Evolutionary conservation across 768 basidiomycete genomes (phyloP).

Genomic region (Austroboletus eburneus): DNA sequence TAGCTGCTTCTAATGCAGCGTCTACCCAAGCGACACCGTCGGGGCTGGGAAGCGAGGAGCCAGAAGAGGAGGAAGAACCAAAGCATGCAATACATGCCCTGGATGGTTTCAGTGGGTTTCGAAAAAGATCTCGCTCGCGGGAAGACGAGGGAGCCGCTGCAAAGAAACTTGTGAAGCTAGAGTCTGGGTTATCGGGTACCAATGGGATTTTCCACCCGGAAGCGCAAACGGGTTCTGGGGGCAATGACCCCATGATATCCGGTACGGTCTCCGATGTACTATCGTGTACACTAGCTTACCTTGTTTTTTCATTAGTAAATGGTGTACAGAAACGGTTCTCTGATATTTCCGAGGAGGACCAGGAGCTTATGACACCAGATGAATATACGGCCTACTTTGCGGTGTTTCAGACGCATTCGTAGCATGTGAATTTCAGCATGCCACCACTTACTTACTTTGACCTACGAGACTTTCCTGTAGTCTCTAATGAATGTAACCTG

Average conservation of each 20-base stretch:
- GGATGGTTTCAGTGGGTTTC: conserved; percentile 66
- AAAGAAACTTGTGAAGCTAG: conserved; percentile 43
- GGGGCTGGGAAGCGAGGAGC: conserved; percentile 48
- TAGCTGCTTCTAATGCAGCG: conserved; percentile 59
- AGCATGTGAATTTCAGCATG: conserved; percentile 1
- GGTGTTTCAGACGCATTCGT: conserved; percentile 49
- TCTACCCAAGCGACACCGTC: conserved; percentile 63
- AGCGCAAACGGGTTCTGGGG: conserved; percentile 3
- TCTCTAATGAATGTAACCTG: conserved; percentile 19
- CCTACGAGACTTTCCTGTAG: not conserved
- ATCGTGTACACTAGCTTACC: not conserved
- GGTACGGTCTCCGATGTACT: conserved; percentile 40
- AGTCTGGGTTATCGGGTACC: conserved; percentile 26
- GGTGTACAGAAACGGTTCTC: conserved; percentile 71
- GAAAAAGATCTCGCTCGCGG: conserved; percentile 66
- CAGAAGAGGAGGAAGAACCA: conserved; percentile 68
- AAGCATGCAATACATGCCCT: conserved; percentile 65
- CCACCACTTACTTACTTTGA: conserved; percentile 9
- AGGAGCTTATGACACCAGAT: conserved; percentile 89
- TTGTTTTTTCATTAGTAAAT: conserved; percentile 49
- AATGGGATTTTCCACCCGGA: conserved; percentile 5
- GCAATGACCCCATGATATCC: conserved; percentile 63
- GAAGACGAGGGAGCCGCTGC: conserved; percentile 48
- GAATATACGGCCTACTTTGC: conserved; percentile 85
- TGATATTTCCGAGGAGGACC: conserved; percentile 86